Evolutionary conservation across 108 stramenopile genomes (phyloP).

Genomic region (Cyclotella kingstonii): DNA sequence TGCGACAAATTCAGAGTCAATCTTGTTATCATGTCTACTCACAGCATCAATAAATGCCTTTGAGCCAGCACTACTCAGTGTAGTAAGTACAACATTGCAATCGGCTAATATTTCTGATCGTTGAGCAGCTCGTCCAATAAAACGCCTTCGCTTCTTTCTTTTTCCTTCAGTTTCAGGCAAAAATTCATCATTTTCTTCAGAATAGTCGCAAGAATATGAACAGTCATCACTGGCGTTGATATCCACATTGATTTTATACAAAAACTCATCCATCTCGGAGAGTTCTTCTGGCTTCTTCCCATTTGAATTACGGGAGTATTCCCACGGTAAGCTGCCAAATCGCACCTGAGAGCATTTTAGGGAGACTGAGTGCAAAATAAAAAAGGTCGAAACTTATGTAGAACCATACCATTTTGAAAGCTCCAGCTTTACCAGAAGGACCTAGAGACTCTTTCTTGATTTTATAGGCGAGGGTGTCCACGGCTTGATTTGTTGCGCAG

Average conservation of each 20-base stretch:
- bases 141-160: slow-evolving; percentile 27
- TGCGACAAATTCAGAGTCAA: slow-evolving; percentile 66
- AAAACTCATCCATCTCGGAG: slow-evolving; percentile 42
- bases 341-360: no score
- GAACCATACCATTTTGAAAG: slow-evolving; percentile 31
- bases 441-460: slow-evolving; percentile 50
- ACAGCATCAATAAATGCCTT: slow-evolving; percentile 55
- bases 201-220: slow-evolving; percentile 13
- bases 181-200: slow-evolving; percentile 16
- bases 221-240: slow-evolving; percentile 27
- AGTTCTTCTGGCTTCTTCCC: slow-evolving; percentile 23
- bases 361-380: no score
- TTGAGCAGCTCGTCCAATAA: slow-evolving; percentile 9
- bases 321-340: slow-evolving; percentile 48
- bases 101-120: slow-evolving; percentile 40
- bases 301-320: slow-evolving; percentile 15
- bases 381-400: no score
- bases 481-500: slow-evolving; percentile 76
- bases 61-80: slow-evolving; percentile 52
- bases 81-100: slow-evolving; percentile 48
- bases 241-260: slow-evolving; percentile 44
- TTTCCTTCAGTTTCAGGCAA: slow-evolving; percentile 19
- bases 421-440: slow-evolving; percentile 47
- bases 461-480: slow-evolving; percentile 67
- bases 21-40: slow-evolving; percentile 31